Conservation (phyloP, 768 basidiomycete genomes). For the Leccinum obscurum region DNA sequence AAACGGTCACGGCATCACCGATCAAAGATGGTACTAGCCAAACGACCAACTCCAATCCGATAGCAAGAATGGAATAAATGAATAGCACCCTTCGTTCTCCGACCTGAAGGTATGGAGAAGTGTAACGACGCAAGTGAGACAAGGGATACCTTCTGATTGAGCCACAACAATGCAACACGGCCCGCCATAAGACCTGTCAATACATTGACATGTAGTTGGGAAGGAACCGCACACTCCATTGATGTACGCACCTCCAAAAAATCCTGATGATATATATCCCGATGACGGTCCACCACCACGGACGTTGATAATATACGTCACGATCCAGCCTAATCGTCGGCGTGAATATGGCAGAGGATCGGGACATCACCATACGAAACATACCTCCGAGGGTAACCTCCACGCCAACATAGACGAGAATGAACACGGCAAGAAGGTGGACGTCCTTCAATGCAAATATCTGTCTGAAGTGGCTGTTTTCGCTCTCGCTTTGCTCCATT, state of each 20-base stretch:
- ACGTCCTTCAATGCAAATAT: constrained; percentile 54
- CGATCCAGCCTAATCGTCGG: constrained; percentile 59
- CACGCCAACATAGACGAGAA: constrained; percentile 67
- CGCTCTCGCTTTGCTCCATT: constrained; percentile 26
- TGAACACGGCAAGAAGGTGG: constrained; percentile 63
- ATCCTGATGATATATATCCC: constrained; percentile 54
- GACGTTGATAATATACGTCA: constrained; percentile 52
- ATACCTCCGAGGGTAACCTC: constrained; percentile 53
- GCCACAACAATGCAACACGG: constrained; percentile 54
- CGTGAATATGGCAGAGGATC: not conserved
- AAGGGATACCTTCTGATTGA: constrained; percentile 47
- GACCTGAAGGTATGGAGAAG: constrained; percentile 32
- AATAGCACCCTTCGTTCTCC: constrained; percentile 56
- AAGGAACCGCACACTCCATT: not conserved
- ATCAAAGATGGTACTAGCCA: constrained; percentile 59
- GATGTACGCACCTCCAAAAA: constrained; percentile 47
- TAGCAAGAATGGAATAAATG: constrained; percentile 51
- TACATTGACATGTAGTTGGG: not conserved
- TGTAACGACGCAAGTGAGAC: not conserved
- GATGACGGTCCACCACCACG: constrained; percentile 47
- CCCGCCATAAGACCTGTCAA: constrained; percentile 54
- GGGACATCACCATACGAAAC: not conserved
- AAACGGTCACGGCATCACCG: constrained; percentile 54
- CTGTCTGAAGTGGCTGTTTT: constrained; percentile 44
- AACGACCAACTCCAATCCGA: constrained; percentile 55